Evolutionary conservation across 2,329 filamentous ascomycete species (phyloP), one percentile per base, ranked within the genome.

Genomic region (Paecilomyces variotii): DNA sequence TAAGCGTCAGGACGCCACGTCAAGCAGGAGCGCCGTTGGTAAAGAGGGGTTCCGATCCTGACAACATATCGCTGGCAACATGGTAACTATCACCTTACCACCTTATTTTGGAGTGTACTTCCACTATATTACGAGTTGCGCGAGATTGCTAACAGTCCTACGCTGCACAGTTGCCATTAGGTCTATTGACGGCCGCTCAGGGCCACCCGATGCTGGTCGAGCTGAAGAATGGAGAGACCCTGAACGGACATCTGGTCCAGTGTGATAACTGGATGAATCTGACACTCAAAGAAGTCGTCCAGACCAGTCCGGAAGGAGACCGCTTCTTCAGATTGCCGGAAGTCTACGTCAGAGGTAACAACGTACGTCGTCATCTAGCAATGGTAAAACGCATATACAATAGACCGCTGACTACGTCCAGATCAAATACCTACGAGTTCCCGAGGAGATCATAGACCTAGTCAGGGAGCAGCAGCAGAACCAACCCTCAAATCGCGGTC

Each of bases 181-280:
- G 92, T 71, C 87, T 99, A 55, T 84, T 99, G 62, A 97, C 90
- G 70, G 93, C 93, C 68, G 92, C 94, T 65, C 92, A 97, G 81
- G 94, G 94, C 82, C 91, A 97, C 74, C 93, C 94, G 3, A 97
- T 97, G 89, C 87, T 96, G 59, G 92, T 97, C 65, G 92, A 97
- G 80, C 88, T 97, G 65, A 97, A 97, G 82, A 96, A 93, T 71
- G 92, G 92, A 78, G 92, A 99, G 78, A 97, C 94, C 0, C 84
- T 99, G 61, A 99, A 97, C 78, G 94, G 94, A 63, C 91, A 97
- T 72, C 82, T 99, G 60, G 89, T 97, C 74, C 91, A 88, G 75
- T 99, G 93, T 85, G 94, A 99, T 76, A 99, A 93, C 54, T 99
- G 94, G 91, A 99, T 99, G 94, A 99, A 99, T 79, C 80, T 99